Percentiles rank a stretch among this genome's conserved stretches.
Evolutionary conservation across 306 rosid species (phyloP).

Genomic region (Dryas octopetala): DNA sequence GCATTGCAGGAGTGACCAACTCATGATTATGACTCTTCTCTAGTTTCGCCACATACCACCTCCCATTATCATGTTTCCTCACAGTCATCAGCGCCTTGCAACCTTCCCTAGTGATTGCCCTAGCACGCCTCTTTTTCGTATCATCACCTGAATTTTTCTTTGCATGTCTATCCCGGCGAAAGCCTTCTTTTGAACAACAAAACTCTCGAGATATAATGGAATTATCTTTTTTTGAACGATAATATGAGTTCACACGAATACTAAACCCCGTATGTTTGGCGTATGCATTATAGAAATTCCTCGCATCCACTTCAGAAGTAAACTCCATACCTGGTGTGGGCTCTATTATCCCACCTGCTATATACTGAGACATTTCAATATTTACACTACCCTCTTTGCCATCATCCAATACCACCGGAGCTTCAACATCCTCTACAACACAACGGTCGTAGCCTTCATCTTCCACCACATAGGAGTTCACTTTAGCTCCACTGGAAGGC

Average conservation of each 20-base stretch:
- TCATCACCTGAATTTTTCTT: constrained; percentile 8
- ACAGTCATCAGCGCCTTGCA: constrained; percentile 25
- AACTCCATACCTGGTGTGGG: constrained; percentile 30
- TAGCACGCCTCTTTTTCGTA: constrained; percentile 15
- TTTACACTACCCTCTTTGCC: constrained; percentile 2
- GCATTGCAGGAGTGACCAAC: constrained; percentile 24
- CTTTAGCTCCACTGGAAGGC: constrained; percentile 15
- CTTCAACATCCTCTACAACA: constrained; percentile 14
- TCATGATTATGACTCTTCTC: constrained; percentile 26
- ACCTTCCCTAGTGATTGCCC: constrained; percentile 33
- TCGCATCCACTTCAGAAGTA: constrained; percentile 20
- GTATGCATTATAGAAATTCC: constrained; percentile 27
- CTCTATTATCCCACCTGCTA: constrained; percentile 15
- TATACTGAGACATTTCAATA: not conserved
- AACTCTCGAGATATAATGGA: constrained; percentile 27
- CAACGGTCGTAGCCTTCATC: constrained; percentile 7
- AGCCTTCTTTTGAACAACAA: constrained; percentile 34
- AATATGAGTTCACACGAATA: constrained; percentile 23
- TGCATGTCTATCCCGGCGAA: constrained; percentile 2
- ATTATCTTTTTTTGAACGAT: constrained; percentile 21
- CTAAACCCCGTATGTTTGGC: constrained; percentile 28
- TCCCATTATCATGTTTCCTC: constrained; percentile 22
- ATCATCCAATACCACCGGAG: constrained; percentile 20
- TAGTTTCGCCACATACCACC: constrained; percentile 27
- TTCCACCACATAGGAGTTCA: constrained; percentile 8